Evolutionary conservation across 2,329 filamentous ascomycete genomes (phyloP).

Genomic region (Colletotrichum chrysophilum): DNA sequence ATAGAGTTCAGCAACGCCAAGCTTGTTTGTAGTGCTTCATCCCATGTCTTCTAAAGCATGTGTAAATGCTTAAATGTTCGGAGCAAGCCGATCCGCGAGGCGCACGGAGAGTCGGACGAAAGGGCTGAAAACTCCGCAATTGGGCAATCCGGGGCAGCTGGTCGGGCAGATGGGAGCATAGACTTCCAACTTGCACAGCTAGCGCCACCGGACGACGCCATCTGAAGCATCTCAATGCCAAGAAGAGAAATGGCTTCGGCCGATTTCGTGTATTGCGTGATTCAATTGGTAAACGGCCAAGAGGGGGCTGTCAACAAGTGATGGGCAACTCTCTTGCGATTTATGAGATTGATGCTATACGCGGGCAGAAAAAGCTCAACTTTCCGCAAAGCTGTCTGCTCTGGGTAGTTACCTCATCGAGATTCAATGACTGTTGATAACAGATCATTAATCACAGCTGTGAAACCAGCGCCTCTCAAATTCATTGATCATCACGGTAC

Average conservation of each 20-base stretch:
- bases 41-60: background rate
- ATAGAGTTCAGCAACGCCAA: background rate
- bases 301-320: background rate
- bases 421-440: background rate
- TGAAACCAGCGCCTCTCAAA: rapidly evolving
- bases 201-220: background rate
- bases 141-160: background rate
- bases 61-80: background rate
- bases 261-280: background rate
- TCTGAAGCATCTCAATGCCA: background rate
- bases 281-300: background rate
- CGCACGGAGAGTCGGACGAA: background rate
- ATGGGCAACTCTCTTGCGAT: background rate
- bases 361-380: background rate
- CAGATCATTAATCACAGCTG: background rate
- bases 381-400: background rate
- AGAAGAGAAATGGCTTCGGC: background rate
- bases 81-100: background rate
- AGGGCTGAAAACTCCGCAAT: background rate
- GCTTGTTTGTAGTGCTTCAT: background rate
- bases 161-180: background rate
- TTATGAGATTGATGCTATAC: background rate
- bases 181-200: background rate
- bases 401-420: background rate
- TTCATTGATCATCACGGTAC: rapidly evolving